Evolutionary conservation across 2,329 filamentous ascomycete species (phyloP).

Genomic region (Epichloe brachyelytri): DNA sequence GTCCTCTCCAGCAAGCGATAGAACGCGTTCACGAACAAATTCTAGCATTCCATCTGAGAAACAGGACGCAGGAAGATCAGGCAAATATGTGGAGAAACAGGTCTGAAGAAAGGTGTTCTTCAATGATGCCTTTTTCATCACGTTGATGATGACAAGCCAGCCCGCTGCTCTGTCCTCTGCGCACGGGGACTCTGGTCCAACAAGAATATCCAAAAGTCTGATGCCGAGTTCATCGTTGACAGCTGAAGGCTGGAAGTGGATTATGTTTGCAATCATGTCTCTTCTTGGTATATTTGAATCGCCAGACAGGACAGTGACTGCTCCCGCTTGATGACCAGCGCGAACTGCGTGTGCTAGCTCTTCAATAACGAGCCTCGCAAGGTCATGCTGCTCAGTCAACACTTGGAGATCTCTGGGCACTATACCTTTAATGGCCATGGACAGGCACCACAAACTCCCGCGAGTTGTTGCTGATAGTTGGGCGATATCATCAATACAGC

Average conservation of each 20-base stretch:
- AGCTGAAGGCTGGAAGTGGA: conserved; percentile 46
- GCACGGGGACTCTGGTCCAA: conserved; percentile 49
- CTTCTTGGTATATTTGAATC: conserved; percentile 38
- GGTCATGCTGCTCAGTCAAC: conserved; percentile 47
- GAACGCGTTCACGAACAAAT: conserved; percentile 43
- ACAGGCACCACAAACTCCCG: conserved; percentile 59
- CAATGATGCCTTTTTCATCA: conserved; percentile 27
- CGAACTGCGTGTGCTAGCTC: conserved; percentile 47
- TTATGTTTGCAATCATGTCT: conserved; percentile 44
- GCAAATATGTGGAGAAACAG: conserved; percentile 45
- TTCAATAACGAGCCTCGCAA: conserved; percentile 48
- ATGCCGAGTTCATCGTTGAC: conserved; percentile 50
- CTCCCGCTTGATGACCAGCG: conserved; percentile 20
- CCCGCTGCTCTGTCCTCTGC: conserved; percentile 49
- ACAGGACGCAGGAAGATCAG: conserved; percentile 39
- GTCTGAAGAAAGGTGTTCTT: conserved; percentile 42
- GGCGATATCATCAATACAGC: conserved; percentile 57
- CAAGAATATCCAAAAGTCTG: conserved; percentile 58
- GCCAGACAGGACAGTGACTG: conserved; percentile 32
- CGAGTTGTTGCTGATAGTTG: conserved; percentile 49
- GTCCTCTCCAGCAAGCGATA: conserved; percentile 32
- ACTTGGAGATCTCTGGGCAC: conserved; percentile 37
- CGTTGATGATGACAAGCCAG: conserved; percentile 52
- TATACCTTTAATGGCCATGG: conserved; percentile 32
- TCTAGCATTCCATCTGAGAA: conserved; percentile 50